Base-by-base conservation (phyloP, 257 asterid species). In the Rhazya stricta region DNA sequence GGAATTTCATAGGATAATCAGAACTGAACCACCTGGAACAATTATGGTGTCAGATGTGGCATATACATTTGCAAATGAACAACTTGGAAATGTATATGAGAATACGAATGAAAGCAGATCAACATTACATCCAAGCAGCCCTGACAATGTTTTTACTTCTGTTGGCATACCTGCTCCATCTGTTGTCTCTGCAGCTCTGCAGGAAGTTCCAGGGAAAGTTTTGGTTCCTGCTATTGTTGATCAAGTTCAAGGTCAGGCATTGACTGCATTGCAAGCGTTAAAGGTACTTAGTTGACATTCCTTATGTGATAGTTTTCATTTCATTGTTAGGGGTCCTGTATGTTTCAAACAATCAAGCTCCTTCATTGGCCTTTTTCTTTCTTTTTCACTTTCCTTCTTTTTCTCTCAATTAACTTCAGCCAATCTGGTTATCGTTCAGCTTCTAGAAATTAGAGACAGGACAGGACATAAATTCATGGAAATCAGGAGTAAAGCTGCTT, bases 81-180 rank as follows among this genome's bases (percentile, higher is more conserved):
- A 78, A 80, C 84, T 67, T 75, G 86, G 77, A 67, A 81, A 81
- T 50, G 83, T 62, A 54, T 74, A 50, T 78, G 85, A 80, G 75
- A 85, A 83, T 82, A 73, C 66, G 72, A 48, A 70, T 75, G 84
- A 76, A 79, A 76, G 74, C 81, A 77, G 77, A 85, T 67, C 91
- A 74, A 73, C 51, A 74, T 73, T 84, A 63, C 87, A 81, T 81
- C 83, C 86, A 74, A 76, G 74, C 30, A 84, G 71, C 83, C 86
- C 87, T 84, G 96, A 81, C 74, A 81, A 71, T 51, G 71, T 74
- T 77, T 91, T 89, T 85, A 80, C 91, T 76, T 85, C 94, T 69
- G 96, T 90, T 76, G 96, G 96, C 81, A 87, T 91, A 83, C 99
- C 99, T 80, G 99, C 99, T 83, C 98, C 98, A 67, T 87, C 97